A percentile compares a stretch with the other conserved stretches of the same genome.
Evolutionary conservation across 306 rosid species (phyloP).

Genomic region (Lathyrus tuberosus): DNA sequence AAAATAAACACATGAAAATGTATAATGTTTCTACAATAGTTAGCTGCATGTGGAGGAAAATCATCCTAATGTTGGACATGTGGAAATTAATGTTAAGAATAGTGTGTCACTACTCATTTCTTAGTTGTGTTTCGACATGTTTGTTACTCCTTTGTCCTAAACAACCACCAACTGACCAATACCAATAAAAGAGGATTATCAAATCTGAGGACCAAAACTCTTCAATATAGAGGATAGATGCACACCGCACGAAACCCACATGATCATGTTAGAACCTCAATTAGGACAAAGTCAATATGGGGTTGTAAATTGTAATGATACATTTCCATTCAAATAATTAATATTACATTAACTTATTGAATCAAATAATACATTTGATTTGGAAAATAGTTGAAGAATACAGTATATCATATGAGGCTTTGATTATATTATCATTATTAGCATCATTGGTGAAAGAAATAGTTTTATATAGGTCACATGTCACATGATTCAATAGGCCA

Average conservation of each 20-base stretch:
- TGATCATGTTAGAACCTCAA: background rate
- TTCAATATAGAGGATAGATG: background rate
- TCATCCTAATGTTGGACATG: slow-evolving; percentile 6
- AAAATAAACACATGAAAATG: background rate
- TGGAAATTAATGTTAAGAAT: slow-evolving; percentile 23
- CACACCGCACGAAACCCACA: background rate
- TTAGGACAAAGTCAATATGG: slow-evolving; percentile 6
- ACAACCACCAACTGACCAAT: slow-evolving; percentile 16
- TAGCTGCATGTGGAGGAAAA: slow-evolving; percentile 12
- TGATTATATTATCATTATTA: background rate
- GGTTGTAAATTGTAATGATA: background rate
- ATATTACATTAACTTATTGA: background rate
- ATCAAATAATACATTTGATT: background rate
- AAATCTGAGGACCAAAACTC: slow-evolving; percentile 17
- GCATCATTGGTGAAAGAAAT: background rate
- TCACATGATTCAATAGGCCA: slow-evolving; percentile 2
- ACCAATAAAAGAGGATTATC: background rate
- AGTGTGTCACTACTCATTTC: slow-evolving; percentile 14
- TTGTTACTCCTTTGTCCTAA: slow-evolving; percentile 18
- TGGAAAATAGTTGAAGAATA: background rate
- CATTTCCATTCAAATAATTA: too few species aligned
- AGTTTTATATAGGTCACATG: background rate
- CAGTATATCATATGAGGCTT: too few species aligned
- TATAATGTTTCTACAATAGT: background rate
- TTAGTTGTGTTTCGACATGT: slow-evolving; percentile 9